phyloP scores from a whole-genome alignment of 495 filamentous ascomycete species.

The Penicillium silybi region DNA sequence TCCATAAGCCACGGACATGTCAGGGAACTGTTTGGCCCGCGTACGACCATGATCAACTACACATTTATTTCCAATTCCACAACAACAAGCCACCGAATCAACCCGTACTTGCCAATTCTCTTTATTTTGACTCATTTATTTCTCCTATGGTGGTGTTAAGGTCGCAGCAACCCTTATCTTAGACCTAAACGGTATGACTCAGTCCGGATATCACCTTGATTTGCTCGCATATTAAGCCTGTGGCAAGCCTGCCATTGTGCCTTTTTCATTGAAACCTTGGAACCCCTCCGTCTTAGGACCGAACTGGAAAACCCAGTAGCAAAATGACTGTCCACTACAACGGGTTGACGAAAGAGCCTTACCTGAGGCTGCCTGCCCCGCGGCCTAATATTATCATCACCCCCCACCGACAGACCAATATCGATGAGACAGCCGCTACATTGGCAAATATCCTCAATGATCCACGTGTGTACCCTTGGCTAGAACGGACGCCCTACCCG shows the following conservation, averaged over 20 bases:
- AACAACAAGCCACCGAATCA: background rate
- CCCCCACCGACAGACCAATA: constrained; percentile 11
- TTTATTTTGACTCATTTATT: background rate
- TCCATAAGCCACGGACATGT: background rate
- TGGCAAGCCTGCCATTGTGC: background rate
- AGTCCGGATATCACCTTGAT: background rate
- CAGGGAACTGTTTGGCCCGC: too few species aligned
- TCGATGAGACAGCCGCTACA: constrained; percentile 3
- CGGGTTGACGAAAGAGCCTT: constrained; percentile 17
- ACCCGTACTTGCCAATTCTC: background rate
- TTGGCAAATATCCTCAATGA: constrained; percentile 19
- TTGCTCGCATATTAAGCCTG: background rate
- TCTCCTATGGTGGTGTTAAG: background rate
- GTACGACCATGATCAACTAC: background rate
- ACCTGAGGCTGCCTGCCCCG: constrained; percentile 23
- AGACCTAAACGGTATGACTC: background rate
- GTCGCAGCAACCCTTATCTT: background rate
- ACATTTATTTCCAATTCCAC: background rate
- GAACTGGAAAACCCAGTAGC: background rate
- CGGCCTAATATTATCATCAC: constrained; percentile 28
- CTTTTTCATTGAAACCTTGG: background rate
- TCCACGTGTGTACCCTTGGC: constrained; percentile 9
- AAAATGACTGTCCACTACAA: constrained; percentile 11
- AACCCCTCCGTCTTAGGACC: background rate
- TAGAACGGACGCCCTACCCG: constrained; percentile 21